phyloP scores from a whole-genome alignment of 805 yeast species.

The Nematodospora valgi region DNA sequence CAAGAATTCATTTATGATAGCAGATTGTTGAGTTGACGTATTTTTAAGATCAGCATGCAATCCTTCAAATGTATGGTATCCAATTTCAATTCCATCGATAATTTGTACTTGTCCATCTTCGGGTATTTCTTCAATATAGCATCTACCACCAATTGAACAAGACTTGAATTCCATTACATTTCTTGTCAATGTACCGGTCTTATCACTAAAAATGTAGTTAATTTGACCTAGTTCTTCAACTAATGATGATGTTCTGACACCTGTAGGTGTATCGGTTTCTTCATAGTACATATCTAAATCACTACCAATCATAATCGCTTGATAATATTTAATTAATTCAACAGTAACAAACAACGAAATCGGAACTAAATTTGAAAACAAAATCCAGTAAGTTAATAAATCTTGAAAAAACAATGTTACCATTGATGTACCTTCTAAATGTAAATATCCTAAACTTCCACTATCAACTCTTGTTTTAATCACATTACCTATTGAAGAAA shows the following conservation, averaged over 20 bases:
- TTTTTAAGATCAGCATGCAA: conserved; percentile 46
- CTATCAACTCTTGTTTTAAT: conserved; percentile 58
- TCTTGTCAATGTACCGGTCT: conserved; percentile 94
- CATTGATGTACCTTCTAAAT: conserved; percentile 63
- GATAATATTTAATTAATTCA: conserved; percentile 92
- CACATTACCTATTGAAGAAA: conserved; percentile 87
- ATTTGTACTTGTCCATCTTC: conserved; percentile 77
- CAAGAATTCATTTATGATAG: conserved; percentile 68
- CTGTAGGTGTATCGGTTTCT: conserved; percentile 88
- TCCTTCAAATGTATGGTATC: conserved; percentile 69
- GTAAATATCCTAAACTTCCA: conserved; percentile 57
- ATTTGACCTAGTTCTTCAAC: conserved; percentile 98
- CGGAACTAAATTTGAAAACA: conserved; percentile 96
- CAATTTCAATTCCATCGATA: conserved; percentile 76
- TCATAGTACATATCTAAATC: conserved; percentile 92
- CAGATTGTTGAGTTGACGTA: conserved; percentile 43
- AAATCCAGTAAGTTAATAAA: conserved; percentile 90
- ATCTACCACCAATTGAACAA: conserved; percentile 87
- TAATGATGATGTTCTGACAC: conserved; percentile 89
- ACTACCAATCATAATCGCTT: conserved; percentile 88
- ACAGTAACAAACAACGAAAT: conserved; percentile 95
- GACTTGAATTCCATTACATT: conserved; percentile 96
- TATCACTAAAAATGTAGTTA: conserved; percentile 93
- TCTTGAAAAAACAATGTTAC: conserved; percentile 78
- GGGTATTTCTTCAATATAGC: conserved; percentile 85